phyloP scores from a whole-genome alignment of 139 green algal genomes.

The Desmodesmus armatus region DNA sequence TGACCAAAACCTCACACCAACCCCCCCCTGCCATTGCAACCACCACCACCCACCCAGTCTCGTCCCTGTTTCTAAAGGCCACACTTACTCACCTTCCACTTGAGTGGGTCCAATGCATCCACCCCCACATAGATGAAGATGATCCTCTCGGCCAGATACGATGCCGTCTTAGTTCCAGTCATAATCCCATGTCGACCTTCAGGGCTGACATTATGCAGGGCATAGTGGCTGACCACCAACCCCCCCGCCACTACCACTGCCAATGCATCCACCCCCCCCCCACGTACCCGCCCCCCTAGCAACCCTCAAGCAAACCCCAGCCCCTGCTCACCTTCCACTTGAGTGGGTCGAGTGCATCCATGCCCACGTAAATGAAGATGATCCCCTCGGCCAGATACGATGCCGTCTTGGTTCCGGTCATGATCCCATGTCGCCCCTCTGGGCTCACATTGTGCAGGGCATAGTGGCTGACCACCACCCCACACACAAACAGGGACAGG shows the following conservation, averaged over 20 bases:
- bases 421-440: slow-evolving; percentile 44
- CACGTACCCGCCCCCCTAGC: too few species aligned
- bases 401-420: slow-evolving; percentile 67
- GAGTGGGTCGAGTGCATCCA: slow-evolving; percentile 82
- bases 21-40: too few species aligned
- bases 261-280: too few species aligned
- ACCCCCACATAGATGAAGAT: slow-evolving; percentile 91
- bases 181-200: slow-evolving; percentile 47
- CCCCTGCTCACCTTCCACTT: slow-evolving; percentile 83
- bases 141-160: slow-evolving; percentile 77
- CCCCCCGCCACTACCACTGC: too few species aligned
- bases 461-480: slow-evolving; percentile 79
- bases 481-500: slow-evolving; percentile 90
- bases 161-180: slow-evolving; percentile 66
- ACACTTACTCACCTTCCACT: slow-evolving; percentile 81
- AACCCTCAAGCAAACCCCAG: too few species aligned
- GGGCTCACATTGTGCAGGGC: slow-evolving; percentile 74
- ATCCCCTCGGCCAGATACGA: slow-evolving; percentile 78
- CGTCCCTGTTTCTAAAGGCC: too few species aligned
- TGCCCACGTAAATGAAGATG: slow-evolving; percentile 89
- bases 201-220: slow-evolving; percentile 71
- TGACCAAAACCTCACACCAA: slow-evolving; percentile 73
- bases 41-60: too few species aligned
- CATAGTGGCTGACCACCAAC: slow-evolving; percentile 82
- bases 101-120: slow-evolving; percentile 81